These are phyloP conservation scores for Mycena kentingensis DNA, from an alignment of 768 basidiomycete genomes.

Conservation along the genomic window DNA sequence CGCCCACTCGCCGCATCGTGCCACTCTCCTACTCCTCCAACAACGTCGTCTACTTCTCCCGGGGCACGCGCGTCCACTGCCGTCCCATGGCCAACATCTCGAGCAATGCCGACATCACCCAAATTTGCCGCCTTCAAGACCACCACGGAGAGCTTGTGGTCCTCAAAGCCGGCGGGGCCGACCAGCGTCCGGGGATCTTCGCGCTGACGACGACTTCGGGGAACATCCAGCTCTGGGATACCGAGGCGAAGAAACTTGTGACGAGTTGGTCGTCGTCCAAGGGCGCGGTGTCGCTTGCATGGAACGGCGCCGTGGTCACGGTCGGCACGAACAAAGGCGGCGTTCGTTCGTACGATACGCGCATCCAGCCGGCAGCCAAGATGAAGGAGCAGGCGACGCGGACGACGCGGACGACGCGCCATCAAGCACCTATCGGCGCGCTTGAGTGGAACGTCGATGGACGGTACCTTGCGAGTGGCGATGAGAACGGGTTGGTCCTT, in stretches of 20 bases:
- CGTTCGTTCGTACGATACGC: conserved; percentile 74
- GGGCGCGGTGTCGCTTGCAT: conserved; percentile 64
- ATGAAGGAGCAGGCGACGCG: conserved; percentile 66
- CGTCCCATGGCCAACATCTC: conserved; percentile 42
- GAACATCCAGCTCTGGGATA: conserved; percentile 73
- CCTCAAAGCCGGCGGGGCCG: conserved; percentile 41
- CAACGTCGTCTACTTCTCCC: conserved; percentile 48
- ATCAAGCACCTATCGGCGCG: conserved; percentile 65
- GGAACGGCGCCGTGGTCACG: conserved; percentile 66
- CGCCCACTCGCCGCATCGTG: conserved; percentile 12
- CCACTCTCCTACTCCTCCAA: conserved; percentile 45
- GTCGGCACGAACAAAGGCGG: conserved; percentile 68
- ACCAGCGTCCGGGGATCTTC: conserved; percentile 41
- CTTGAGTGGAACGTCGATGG: conserved; percentile 71
- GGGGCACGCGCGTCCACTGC: conserved; percentile 55
- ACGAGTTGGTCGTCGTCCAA: conserved; percentile 57
- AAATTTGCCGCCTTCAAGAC: conserved; percentile 52
- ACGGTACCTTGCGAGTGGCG: conserved; percentile 72
- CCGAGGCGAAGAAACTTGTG: conserved; percentile 55
- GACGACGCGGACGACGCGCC: conserved; percentile 64
- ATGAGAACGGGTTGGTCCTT: conserved; percentile 72
- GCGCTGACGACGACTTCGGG: conserved; percentile 67
- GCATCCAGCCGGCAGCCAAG: conserved; percentile 47
- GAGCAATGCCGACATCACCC: conserved; percentile 41
- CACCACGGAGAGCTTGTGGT: conserved; percentile 46